Conservation (phyloP, 768 basidiomycete genomes). For the Sporobolomyces phaffii region DNA sequence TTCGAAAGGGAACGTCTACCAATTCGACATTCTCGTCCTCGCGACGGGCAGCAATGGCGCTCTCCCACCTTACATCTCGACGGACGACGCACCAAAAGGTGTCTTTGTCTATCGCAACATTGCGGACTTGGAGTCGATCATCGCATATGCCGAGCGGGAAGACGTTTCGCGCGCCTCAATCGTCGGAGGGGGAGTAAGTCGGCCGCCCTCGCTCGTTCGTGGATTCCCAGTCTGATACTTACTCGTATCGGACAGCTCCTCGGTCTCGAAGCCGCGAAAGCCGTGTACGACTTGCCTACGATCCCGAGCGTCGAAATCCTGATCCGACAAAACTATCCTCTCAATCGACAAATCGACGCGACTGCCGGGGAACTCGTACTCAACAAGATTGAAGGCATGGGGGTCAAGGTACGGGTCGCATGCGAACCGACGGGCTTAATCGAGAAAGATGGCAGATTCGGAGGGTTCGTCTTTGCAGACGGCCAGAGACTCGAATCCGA, state of each 20-base stretch:
- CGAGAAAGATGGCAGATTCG: conserved; percentile 47
- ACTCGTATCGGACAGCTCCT: conserved; percentile 45
- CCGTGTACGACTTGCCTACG: conserved; percentile 57
- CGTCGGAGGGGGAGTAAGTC: conserved; percentile 60
- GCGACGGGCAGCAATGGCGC: conserved; percentile 65
- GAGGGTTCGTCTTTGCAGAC: conserved; percentile 54
- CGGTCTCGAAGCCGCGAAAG: conserved; percentile 70
- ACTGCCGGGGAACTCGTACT: conserved; percentile 53
- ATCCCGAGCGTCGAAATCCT: conserved; percentile 49
- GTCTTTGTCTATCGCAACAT: conserved; percentile 61
- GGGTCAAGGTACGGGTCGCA: conserved; percentile 55
- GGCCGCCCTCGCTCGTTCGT: neutral
- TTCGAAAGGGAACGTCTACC: conserved; percentile 49
- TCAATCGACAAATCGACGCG: conserved; percentile 33
- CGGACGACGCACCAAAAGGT: conserved; percentile 51
- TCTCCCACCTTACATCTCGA: conserved; percentile 57
- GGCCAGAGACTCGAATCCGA: conserved; percentile 53
- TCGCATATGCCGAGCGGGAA: conserved; percentile 55
- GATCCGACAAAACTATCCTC: conserved; percentile 41
- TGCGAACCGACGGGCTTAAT: conserved; percentile 48
- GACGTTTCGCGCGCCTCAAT: conserved; percentile 53
- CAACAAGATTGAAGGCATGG: conserved; percentile 57
- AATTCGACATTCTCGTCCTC: conserved; percentile 61
- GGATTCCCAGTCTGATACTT: no score
- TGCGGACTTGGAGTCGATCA: conserved; percentile 61